A percentile compares a stretch with the other conserved stretches of the same genome.
These are phyloP conservation scores for Jacaranda mimosifolia DNA, from an alignment of 257 asterid species.

Conservation along the genomic window DNA sequence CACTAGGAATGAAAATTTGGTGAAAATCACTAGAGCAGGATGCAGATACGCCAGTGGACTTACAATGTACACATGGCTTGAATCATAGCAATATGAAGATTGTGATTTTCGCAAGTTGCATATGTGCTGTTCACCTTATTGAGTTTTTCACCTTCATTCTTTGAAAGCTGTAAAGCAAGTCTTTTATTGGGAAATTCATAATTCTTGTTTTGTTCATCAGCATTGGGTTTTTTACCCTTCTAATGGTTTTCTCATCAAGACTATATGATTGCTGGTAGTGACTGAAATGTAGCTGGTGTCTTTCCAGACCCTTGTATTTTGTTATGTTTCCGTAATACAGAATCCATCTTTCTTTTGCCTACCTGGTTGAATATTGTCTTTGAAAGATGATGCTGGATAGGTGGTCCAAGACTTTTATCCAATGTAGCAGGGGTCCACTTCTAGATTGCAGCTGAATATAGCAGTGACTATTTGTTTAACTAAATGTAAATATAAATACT, in stretches of 20 bases:
- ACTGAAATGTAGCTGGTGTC: background rate
- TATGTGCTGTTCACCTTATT: background rate
- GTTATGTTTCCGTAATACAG: background rate
- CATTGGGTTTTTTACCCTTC: background rate
- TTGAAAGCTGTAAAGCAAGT: background rate
- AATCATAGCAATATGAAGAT: background rate
- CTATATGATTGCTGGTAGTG: no score
- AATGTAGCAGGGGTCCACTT: background rate
- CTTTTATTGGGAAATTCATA: background rate
- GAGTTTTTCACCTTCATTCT: background rate
- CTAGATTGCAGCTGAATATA: background rate
- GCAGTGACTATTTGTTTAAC: background rate
- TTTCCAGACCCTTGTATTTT: background rate
- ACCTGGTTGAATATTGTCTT: background rate
- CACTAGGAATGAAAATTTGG: background rate
- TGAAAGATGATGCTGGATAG: background rate
- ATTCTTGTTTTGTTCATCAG: background rate
- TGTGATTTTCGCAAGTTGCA: background rate
- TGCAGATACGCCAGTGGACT: background rate
- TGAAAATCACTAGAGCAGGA: background rate
- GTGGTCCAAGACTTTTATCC: background rate
- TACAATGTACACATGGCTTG: no score
- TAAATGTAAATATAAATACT: background rate
- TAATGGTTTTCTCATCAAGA: background rate
- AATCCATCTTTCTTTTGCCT: background rate